phyloP scores from a whole-genome alignment of 306 rosid genomes.

The Alnus glutinosa region DNA sequence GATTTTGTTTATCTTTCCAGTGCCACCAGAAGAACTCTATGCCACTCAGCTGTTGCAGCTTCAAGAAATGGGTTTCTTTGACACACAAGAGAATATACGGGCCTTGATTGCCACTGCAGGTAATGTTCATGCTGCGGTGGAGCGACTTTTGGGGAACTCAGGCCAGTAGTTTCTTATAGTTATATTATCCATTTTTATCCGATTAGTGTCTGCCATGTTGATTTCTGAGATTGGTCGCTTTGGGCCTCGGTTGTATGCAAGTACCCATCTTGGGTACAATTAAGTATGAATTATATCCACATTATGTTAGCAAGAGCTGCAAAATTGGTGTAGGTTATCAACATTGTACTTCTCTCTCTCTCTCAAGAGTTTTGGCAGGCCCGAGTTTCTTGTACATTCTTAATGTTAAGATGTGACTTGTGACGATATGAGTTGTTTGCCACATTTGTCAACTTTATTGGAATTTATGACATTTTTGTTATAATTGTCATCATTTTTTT shows the following conservation, averaged over 20 bases:
- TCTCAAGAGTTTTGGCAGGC: slow-evolving; percentile 20
- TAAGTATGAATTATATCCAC: slow-evolving; percentile 42
- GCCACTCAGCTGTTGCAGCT: slow-evolving; percentile 85
- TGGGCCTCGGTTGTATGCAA: slow-evolving; percentile 33
- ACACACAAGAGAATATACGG: slow-evolving; percentile 81
- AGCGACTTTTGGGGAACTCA: slow-evolving; percentile 74
- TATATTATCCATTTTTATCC: slow-evolving; percentile 23
- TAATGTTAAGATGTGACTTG: slow-evolving; percentile 5
- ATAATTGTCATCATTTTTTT: not conserved
- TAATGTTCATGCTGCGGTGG: slow-evolving; percentile 84
- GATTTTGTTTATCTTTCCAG: slow-evolving; percentile 38
- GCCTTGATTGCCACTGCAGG: slow-evolving; percentile 85
- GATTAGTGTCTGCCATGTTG: slow-evolving; percentile 22
- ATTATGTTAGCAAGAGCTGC: slow-evolving; percentile 41
- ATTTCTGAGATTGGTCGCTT: slow-evolving; percentile 36
- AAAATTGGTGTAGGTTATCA: slow-evolving; percentile 38
- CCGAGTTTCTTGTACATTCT: slow-evolving; percentile 40
- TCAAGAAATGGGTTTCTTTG: slow-evolving; percentile 95
- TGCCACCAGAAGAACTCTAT: slow-evolving; percentile 83
- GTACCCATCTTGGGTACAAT: slow-evolving; percentile 34
- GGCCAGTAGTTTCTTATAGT: slow-evolving; percentile 54
- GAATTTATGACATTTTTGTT: not conserved
- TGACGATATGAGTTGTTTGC: slow-evolving; percentile 25
- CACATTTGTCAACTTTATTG: slow-evolving; percentile 2
- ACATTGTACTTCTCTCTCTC: slow-evolving; percentile 31